A percentile compares a stretch with the other conserved stretches of the same genome.
phyloP scores from a whole-genome alignment of 352 stramenopile genomes.

The Phytophthora vignae region DNA sequence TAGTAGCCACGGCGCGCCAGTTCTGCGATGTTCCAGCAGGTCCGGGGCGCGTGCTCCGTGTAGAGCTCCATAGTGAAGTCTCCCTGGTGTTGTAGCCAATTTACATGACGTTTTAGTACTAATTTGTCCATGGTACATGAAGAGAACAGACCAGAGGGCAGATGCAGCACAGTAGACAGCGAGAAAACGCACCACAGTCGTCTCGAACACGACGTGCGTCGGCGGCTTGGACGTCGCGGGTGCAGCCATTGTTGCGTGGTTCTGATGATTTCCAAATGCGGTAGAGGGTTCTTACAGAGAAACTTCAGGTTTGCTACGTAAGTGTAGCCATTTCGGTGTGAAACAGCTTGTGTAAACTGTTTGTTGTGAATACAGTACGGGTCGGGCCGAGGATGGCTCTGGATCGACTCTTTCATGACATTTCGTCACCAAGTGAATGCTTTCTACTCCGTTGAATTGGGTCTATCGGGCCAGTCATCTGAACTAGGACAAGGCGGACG shows the following conservation, averaged over 20 bases:
- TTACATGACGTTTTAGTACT: not conserved
- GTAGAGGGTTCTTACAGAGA: not conserved
- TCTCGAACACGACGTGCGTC: constrained; percentile 89
- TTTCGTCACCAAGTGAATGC: too few relatives aligned
- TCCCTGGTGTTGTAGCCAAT: constrained; percentile 51
- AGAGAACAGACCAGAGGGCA: not conserved
- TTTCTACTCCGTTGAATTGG: too few relatives aligned
- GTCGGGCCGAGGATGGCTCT: too few relatives aligned
- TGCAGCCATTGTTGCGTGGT: constrained; percentile 22
- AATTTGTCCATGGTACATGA: not conserved
- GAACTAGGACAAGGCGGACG: too few relatives aligned
- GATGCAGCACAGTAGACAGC: constrained; percentile 1
- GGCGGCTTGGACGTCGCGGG: constrained; percentile 44
- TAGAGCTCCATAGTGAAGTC: constrained; percentile 95
- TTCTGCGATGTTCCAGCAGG: constrained; percentile 94
- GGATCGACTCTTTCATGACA: too few relatives aligned
- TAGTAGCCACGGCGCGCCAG: constrained; percentile 95
- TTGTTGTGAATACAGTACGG: too few relatives aligned
- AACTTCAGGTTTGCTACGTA: not conserved
- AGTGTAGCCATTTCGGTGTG: not conserved
- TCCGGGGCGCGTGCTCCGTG: constrained; percentile 91
- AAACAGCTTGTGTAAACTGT: too few relatives aligned
- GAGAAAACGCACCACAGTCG: constrained; percentile 60
- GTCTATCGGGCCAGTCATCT: too few relatives aligned
- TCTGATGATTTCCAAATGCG: not conserved